Percentiles rank a stretch among this genome's conserved stretches.
These are phyloP conservation scores for Nemania diffusa DNA, from an alignment of 2,329 filamentous ascomycete genomes.

Conservation along the genomic window DNA sequence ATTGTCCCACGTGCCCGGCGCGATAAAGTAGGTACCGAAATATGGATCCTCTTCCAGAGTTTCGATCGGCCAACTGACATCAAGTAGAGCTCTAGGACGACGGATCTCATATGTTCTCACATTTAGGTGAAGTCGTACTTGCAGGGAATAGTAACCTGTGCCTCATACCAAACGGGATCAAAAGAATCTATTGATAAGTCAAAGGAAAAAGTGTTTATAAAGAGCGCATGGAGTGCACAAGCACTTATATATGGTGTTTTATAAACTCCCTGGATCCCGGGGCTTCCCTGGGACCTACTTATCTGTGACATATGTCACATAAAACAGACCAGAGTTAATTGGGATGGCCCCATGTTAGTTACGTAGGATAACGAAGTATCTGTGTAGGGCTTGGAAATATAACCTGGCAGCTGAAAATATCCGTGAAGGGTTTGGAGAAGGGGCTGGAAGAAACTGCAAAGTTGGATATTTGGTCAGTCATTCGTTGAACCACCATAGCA, in stretches of 20 bases:
- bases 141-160: no score
- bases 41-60: not conserved
- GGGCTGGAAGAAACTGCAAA: not conserved
- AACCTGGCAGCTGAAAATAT: not conserved
- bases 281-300: no score
- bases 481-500: conserved; percentile 5
- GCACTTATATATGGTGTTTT: no score
- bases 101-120: no score
- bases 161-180: no score
- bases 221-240: no score
- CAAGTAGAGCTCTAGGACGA: not conserved
- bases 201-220: no score
- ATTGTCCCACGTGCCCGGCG: conserved; percentile 1
- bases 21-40: conserved; percentile 1
- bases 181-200: no score
- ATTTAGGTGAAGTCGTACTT: no score
- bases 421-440: not conserved
- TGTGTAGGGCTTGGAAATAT: not conserved
- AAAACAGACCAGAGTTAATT: not conserved
- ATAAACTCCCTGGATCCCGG: no score
- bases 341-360: not conserved
- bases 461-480: not conserved
- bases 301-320: not conserved
- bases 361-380: conserved; percentile 9
- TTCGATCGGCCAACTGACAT: conserved; percentile 1